Base-by-base conservation (phyloP, 805 yeast genomes). In the Saccharomycopsis fodiens region DNA sequence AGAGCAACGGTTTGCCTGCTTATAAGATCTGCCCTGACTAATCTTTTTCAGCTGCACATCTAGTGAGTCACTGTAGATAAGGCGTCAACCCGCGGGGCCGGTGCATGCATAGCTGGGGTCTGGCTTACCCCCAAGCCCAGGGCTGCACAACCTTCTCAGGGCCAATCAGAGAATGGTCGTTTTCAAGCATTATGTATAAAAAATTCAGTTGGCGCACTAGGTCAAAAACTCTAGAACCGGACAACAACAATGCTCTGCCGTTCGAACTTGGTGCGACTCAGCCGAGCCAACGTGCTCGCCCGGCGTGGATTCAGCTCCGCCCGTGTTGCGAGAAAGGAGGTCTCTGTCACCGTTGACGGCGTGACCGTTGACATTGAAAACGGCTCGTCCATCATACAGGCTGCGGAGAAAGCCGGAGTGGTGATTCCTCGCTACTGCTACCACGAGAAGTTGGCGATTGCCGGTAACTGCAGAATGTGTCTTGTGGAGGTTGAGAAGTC, bases 381-480 rank as follows among this genome's bases (percentile, higher is more conserved):
- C 41, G 94, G 95, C 2, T 76, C 94, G 37, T 82, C 94, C 16
- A 80, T 86, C 52, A 85, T 86, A 60, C 95, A 86, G 67, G 95
- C 95, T 42, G 87, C 91, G 53, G 95, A 86, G 59, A 80, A 82
- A 66, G 95, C 95, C 35, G 95, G 95, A 46, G 89, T 85, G 36
- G 73, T 81, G 48, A 82, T 86, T 42, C 95, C 95, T 35, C 76
- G 95, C 55, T 86, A 86, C 70, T 86, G 95, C 67, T 86, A 83
- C 72, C 95, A 86, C 66, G 95, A 86, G 59, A 85, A 85, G 65
- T 74, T 86, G 54, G 89, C 94, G 30, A 76, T 85, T 59, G 95
- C 95, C 10, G 95, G 95, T 60, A 86, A 85, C 69, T 85, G 95
- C 65, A 81, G 95, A 65, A 85, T 85, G 95, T 85, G 95, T 62